Evolutionary conservation across 2,329 filamentous ascomycete genomes (phyloP).

Genomic region (Pseudocercospora eumusae): DNA sequence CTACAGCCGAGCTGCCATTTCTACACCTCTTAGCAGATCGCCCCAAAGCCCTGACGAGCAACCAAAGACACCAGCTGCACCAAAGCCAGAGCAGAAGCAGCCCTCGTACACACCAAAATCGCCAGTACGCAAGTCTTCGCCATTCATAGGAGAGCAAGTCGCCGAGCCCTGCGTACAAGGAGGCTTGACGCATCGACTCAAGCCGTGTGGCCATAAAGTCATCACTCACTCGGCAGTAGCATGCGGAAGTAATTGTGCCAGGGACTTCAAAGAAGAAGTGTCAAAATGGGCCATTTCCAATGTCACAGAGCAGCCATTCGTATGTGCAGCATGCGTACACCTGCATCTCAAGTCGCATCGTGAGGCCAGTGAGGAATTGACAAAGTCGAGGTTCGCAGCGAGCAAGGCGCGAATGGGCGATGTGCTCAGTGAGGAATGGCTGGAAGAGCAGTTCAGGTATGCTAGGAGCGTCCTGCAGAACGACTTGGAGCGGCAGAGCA

Average conservation of each 20-base stretch:
- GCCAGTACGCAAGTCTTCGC: neutral
- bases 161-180: slow-evolving; percentile 19
- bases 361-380: slow-evolving; percentile 16
- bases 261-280: slow-evolving; percentile 10
- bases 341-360: slow-evolving; percentile 20
- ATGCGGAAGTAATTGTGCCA: slow-evolving; percentile 26
- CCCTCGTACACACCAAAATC: neutral
- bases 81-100: neutral
- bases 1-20: neutral
- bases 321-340: slow-evolving; percentile 27
- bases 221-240: slow-evolving; percentile 20
- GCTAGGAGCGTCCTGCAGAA: slow-evolving; percentile 23
- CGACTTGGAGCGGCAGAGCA: slow-evolving; percentile 22
- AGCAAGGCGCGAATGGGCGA: slow-evolving; percentile 20
- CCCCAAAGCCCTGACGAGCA: neutral
- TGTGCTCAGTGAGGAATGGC: slow-evolving; percentile 12
- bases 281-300: slow-evolving; percentile 15
- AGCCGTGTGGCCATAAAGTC: slow-evolving; percentile 28
- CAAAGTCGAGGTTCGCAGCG: neutral
- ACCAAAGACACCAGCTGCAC: neutral
- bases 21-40: neutral
- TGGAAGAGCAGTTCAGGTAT: slow-evolving; percentile 15
- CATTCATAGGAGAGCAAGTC: slow-evolving; percentile 11
- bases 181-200: slow-evolving; percentile 19
- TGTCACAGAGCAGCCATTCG: slow-evolving; percentile 17